Percentiles rank a stretch among this genome's conserved stretches.
Evolutionary conservation across 441 rosid genomes (phyloP).

Genomic region (Erysimum cheiri): DNA sequence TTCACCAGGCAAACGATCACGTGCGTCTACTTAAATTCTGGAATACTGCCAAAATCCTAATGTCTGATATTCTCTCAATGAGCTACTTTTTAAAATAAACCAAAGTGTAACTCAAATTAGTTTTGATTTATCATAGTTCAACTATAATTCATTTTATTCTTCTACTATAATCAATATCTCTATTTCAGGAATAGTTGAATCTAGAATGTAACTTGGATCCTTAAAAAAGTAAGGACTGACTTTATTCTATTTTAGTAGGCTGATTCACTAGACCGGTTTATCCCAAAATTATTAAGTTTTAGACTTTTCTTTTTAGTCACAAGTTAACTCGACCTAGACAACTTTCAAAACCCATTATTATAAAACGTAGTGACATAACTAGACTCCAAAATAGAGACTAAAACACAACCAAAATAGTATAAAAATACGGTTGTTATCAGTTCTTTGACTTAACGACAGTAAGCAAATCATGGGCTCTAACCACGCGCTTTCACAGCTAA

Average conservation of each 20-base stretch:
- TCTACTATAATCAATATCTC: neutral
- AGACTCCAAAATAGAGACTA: neutral
- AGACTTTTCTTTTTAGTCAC: neutral
- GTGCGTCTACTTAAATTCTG: slow-evolving; percentile 34
- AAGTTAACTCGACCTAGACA: slow-evolving; percentile 23
- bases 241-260: neutral
- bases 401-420: neutral
- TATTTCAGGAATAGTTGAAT: slow-evolving; percentile 1
- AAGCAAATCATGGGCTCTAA: slow-evolving; percentile 27
- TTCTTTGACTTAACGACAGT: slow-evolving; percentile 9
- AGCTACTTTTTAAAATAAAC: neutral
- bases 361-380: neutral
- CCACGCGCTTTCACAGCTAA: slow-evolving; percentile 39
- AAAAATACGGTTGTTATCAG: neutral
- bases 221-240: neutral
- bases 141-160: neutral
- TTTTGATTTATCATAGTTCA: neutral
- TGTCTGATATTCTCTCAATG: slow-evolving; percentile 22
- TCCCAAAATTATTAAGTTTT: neutral
- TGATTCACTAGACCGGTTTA: neutral
- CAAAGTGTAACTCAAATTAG: neutral
- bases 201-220: neutral
- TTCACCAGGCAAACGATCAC: slow-evolving; percentile 37
- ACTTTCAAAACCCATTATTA: slow-evolving; percentile 4
- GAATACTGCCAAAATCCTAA: slow-evolving; percentile 33